phyloP scores from a whole-genome alignment of 176 grass and related monocot species.

The Sorghum bicolor region Sorghum_bicolor_NCBIv3 NC_012876.2:62459501-62460000 shows the following conservation, averaged over 20 bases:
- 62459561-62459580: slow-evolving; percentile 27
- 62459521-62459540: slow-evolving; percentile 49
- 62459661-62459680: not conserved
- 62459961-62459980: not conserved
- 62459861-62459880: not conserved
- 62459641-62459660: not conserved
- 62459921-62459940: not conserved
- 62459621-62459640: not conserved
- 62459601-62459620: not conserved
- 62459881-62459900: not conserved
- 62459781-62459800: not conserved
- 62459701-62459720: slow-evolving; percentile 18
- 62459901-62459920: not conserved
- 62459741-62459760: slow-evolving; percentile 24
- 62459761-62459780: not conserved
- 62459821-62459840: slow-evolving; percentile 19
- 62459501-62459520: slow-evolving; percentile 31
- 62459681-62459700: not conserved
- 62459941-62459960: not conserved
- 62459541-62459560: slow-evolving; percentile 53
- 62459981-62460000: not conserved
- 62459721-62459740: slow-evolving; percentile 1
- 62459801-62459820: not conserved
- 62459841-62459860: not conserved
- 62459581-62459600: not conserved